These are phyloP conservation scores for Barbarea vulgaris DNA, from an alignment of 345 rosid species.

Conservation along the genomic window DNA sequence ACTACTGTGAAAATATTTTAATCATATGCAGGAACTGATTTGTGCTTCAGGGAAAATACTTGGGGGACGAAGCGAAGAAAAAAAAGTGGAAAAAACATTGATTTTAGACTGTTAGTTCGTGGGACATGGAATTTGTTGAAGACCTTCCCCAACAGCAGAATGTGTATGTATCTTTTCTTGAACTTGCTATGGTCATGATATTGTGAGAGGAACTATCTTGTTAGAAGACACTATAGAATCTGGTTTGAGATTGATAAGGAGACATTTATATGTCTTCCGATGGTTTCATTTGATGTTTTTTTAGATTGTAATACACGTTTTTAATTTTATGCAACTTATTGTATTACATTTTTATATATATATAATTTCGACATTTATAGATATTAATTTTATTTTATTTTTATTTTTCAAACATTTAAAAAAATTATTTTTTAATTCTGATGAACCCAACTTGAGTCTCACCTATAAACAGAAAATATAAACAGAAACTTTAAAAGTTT, in stretches of 20 bases:
- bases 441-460: no score
- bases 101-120: constrained; percentile 62
- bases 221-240: constrained; percentile 2
- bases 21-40: constrained; percentile 20
- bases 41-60: constrained; percentile 72
- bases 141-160: constrained; percentile 91
- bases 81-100: constrained; percentile 69
- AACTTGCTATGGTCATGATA: constrained; percentile 13
- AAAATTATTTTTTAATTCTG: no score
- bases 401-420: no score
- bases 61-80: constrained; percentile 84
- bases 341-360: no score
- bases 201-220: constrained; percentile 10
- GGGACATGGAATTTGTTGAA: constrained; percentile 78
- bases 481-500: no score
- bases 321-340: no score
- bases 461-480: no score
- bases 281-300: no score
- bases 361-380: no score
- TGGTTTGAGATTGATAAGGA: background rate
- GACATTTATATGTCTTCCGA: background rate
- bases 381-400: no score
- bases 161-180: constrained; percentile 55
- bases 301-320: no score
- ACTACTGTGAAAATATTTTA: background rate